phyloP scores from a whole-genome alignment of 202 grass and related monocot genomes.

The Schoenoplectus triqueter region DNA sequence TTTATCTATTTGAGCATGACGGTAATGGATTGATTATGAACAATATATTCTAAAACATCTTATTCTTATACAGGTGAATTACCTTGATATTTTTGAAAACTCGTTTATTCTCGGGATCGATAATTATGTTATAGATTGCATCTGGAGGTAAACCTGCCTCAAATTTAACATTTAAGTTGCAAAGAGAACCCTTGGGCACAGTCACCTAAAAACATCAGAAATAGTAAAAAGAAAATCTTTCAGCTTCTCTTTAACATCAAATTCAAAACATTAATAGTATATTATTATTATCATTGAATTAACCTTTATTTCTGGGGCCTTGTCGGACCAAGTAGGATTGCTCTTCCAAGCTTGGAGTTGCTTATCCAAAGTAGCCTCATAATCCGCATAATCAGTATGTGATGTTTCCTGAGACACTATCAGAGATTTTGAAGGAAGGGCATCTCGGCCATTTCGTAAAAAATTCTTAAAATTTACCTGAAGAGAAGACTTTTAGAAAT shows the following conservation, averaged over 20 bases:
- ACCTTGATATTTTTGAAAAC: slow-evolving; percentile 99
- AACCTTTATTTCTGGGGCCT: slow-evolving; percentile 78
- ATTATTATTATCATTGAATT: neutral
- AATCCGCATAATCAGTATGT: slow-evolving; percentile 32
- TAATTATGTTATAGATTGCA: slow-evolving; percentile 91
- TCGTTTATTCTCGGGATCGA: slow-evolving; percentile 80
- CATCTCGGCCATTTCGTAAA: slow-evolving; percentile 40
- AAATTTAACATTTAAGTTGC: slow-evolving; percentile 80
- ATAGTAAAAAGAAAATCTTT: neutral
- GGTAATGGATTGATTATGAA: neutral
- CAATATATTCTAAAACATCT: neutral
- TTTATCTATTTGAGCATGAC: neutral
- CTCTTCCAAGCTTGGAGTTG: slow-evolving; percentile 74
- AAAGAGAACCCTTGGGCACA: slow-evolving; percentile 87
- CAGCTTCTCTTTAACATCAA: slow-evolving; percentile 24
- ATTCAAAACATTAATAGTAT: neutral
- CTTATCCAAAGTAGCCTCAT: slow-evolving; percentile 60
- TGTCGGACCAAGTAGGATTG: slow-evolving; percentile 71
- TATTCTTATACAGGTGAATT: neutral
- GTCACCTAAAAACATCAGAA: slow-evolving; percentile 52
- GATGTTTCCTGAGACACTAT: slow-evolving; percentile 33
- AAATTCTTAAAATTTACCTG: slow-evolving; percentile 65
- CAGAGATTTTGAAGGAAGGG: slow-evolving; percentile 18
- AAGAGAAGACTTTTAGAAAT: slow-evolving; percentile 8
- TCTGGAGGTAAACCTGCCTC: slow-evolving; percentile 79